Conservation (phyloP, 345 rosid species). For the Gossypium arboreum region DNA sequence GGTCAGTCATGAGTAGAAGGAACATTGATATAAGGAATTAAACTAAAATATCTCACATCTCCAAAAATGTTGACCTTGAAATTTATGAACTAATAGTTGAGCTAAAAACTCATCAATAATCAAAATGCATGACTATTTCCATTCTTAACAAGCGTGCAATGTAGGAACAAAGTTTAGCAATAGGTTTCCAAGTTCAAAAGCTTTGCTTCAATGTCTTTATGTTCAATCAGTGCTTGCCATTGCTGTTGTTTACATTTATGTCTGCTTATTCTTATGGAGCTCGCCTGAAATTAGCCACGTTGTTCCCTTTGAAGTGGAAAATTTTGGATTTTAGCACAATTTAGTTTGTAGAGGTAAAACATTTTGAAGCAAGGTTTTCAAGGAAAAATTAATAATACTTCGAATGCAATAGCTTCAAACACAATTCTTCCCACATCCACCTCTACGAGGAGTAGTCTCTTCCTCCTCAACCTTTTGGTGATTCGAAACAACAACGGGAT, state of each 20-base stretch:
- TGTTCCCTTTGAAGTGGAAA: constrained; percentile 78
- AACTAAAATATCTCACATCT: too few species aligned
- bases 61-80: too few species aligned
- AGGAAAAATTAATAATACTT: too few species aligned
- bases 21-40: too few species aligned
- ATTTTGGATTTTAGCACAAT: constrained; percentile 61
- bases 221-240: constrained; percentile 80
- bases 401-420: too few species aligned
- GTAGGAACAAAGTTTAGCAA: constrained; percentile 42
- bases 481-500: too few species aligned
- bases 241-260: constrained; percentile 90
- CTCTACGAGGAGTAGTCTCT: too few species aligned
- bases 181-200: constrained; percentile 45
- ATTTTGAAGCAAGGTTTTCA: not conserved
- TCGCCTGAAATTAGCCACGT: constrained; percentile 51
- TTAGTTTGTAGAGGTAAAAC: constrained; percentile 21
- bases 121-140: not conserved
- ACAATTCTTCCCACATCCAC: too few species aligned
- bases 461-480: too few species aligned
- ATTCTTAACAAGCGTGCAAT: constrained; percentile 37
- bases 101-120: too few species aligned
- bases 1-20: too few species aligned
- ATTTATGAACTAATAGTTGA: too few species aligned
- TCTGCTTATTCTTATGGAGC: constrained; percentile 73
- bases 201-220: constrained; percentile 69